A percentile compares a stretch with the other conserved stretches of the same genome.
phyloP scores from a whole-genome alignment of 2,329 filamentous ascomycete genomes.

The Aspergillus aculeatus region DNA sequence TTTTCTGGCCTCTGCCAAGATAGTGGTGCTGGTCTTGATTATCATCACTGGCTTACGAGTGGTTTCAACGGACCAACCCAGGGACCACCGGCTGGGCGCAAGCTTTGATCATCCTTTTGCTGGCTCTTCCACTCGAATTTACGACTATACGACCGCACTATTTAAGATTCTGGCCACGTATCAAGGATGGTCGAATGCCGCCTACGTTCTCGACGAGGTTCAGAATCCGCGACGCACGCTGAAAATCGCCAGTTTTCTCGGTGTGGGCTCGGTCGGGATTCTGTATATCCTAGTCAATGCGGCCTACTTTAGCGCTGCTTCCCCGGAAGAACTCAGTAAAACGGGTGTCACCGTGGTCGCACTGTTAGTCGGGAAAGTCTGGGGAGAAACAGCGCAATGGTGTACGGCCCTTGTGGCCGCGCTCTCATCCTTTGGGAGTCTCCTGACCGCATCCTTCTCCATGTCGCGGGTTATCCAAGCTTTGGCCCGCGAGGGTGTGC shows the following conservation, averaged over 20 bases:
- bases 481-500: constrained; percentile 62
- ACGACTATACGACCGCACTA: constrained; percentile 66
- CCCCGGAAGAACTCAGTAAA: no score
- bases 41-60: no score
- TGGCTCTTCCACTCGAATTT: constrained; percentile 58
- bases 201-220: constrained; percentile 57
- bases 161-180: constrained; percentile 73
- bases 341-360: constrained; percentile 30
- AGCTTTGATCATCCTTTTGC: constrained; percentile 65
- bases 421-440: constrained; percentile 66
- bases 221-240: constrained; percentile 64
- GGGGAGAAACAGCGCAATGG: constrained; percentile 52
- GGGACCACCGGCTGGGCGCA: constrained; percentile 57
- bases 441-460: constrained; percentile 67
- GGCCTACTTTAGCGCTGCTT: no score
- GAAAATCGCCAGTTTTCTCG: constrained; percentile 63
- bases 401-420: constrained; percentile 54
- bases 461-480: constrained; percentile 66
- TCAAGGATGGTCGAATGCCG: constrained; percentile 44
- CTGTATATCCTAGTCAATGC: constrained; percentile 54
- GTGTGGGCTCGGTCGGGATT: constrained; percentile 57
- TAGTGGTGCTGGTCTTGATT: no score
- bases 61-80: constrained; percentile 51
- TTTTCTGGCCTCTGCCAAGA: no score
- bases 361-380: constrained; percentile 45